A percentile compares a stretch with the other conserved stretches of the same genome.
Evolutionary conservation across 441 rosid genomes (phyloP).

Genomic region (Macaranga tanarius): DNA sequence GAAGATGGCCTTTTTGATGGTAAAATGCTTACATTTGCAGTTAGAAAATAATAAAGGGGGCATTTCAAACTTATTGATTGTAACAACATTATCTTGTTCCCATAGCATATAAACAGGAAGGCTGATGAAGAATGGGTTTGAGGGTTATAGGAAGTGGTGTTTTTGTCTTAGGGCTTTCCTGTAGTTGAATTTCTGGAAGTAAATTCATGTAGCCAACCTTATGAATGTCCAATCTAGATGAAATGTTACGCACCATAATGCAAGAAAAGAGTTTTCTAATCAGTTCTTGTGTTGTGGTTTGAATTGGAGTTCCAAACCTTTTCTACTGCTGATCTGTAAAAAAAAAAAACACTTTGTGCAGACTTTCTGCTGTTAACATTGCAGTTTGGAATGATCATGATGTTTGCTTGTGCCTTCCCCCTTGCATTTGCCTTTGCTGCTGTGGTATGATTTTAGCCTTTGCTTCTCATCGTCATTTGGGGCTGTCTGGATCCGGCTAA

Average conservation of each 20-base stretch:
- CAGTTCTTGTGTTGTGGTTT: neutral
- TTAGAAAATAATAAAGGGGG: neutral
- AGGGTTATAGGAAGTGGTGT: neutral
- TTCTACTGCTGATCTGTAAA: slow-evolving; percentile 12
- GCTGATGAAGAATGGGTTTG: neutral
- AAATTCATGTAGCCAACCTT: neutral
- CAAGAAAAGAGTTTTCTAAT: neutral
- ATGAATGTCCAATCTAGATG: slow-evolving; percentile 4
- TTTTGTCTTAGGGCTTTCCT: neutral
- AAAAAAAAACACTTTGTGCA: slow-evolving; percentile 29
- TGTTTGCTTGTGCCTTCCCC: slow-evolving; percentile 97
- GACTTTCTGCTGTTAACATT: slow-evolving; percentile 81
- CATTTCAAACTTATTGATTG: neutral
- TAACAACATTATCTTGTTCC: neutral
- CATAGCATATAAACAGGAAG: neutral
- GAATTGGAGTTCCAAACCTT: neutral
- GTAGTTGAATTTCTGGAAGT: neutral
- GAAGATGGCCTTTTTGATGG: slow-evolving; percentile 98
- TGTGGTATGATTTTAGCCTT: slow-evolving; percentile 47
- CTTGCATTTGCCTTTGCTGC: slow-evolving; percentile 77
- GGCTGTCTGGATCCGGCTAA: neutral
- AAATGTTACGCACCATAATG: neutral
- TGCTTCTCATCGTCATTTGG: slow-evolving; percentile 7
- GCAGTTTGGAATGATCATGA: slow-evolving; percentile 97
- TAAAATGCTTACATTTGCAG: slow-evolving; percentile 30